phyloP scores from a whole-genome alignment of 345 rosid genomes.

The Hibiscus tridactylites region DNA sequence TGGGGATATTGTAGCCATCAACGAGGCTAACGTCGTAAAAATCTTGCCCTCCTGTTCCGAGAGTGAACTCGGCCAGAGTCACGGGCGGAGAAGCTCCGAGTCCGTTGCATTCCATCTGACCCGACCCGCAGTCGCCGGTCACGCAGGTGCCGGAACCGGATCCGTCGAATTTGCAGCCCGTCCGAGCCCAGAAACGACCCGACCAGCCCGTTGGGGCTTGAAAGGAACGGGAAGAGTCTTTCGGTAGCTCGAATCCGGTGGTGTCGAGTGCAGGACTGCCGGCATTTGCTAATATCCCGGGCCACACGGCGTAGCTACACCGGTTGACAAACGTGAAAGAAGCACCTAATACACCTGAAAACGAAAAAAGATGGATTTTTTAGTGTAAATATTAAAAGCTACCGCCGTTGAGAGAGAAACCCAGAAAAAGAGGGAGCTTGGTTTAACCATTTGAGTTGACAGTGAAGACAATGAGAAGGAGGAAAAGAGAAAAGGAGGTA shows the following conservation, averaged over 20 bases:
- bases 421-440: neutral
- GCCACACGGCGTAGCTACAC: conserved; percentile 58
- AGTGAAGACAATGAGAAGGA: conserved; percentile 25
- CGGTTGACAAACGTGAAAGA: conserved; percentile 61
- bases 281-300: conserved; percentile 61
- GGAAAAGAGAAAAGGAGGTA: conserved; percentile 5
- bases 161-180: conserved; percentile 54
- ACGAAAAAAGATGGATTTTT: neutral
- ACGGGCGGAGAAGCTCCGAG: conserved; percentile 81
- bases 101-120: conserved; percentile 56
- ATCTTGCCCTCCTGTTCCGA: conserved; percentile 71
- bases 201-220: conserved; percentile 80
- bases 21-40: conserved; percentile 95
- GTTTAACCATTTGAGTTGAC: conserved; percentile 26
- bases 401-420: neutral
- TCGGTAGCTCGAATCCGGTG: conserved; percentile 54
- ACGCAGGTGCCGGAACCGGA: conserved; percentile 50
- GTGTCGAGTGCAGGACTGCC: conserved; percentile 56
- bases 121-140: conserved; percentile 75
- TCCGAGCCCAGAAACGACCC: conserved; percentile 74
- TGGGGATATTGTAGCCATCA: conserved; percentile 85
- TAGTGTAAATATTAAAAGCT: neutral
- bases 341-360: conserved; percentile 23
- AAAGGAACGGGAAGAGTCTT: conserved; percentile 47
- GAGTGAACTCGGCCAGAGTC: conserved; percentile 78